Conservation (phyloP, 164 flowering plant genomes). For the Kalanchoe fedtschenkoi region DNA sequence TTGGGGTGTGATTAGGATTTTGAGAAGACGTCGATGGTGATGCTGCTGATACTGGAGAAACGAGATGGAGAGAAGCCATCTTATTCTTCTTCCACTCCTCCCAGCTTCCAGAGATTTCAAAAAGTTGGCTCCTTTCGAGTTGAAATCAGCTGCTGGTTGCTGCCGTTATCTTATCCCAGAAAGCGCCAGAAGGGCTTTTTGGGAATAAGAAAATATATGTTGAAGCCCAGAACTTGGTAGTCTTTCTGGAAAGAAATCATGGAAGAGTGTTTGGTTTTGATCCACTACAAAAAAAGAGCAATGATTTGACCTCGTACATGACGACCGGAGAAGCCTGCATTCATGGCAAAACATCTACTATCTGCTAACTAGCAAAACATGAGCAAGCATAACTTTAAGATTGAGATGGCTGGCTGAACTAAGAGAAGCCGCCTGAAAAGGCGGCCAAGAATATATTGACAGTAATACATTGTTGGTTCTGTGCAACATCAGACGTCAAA, state of each 20-base stretch:
- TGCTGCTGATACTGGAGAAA: slow-evolving; percentile 12
- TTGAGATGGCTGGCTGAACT: neutral
- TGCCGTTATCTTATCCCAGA: slow-evolving; percentile 3
- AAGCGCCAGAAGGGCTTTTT: slow-evolving; percentile 2
- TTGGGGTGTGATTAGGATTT: slow-evolving; percentile 11
- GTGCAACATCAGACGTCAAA: too few species aligned
- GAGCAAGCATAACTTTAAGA: neutral
- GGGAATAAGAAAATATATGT: neutral
- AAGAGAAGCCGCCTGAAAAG: neutral
- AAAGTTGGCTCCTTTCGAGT: neutral
- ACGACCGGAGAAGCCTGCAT: too few species aligned
- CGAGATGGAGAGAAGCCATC: slow-evolving; percentile 25
- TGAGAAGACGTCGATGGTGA: slow-evolving; percentile 12
- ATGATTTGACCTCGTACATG: too few species aligned
- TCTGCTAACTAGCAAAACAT: too few species aligned
- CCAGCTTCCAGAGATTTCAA: neutral
- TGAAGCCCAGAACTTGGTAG: neutral
- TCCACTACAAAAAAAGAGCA: too few species aligned
- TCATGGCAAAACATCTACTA: too few species aligned
- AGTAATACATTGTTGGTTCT: neutral
- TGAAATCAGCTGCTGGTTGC: neutral
- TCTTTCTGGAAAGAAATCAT: neutral
- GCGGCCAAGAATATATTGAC: neutral
- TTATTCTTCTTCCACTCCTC: neutral
- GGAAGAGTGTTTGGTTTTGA: too few species aligned